Conservation (phyloP, 495 filamentous ascomycete species). For the Cryomyces minteri region DNA sequence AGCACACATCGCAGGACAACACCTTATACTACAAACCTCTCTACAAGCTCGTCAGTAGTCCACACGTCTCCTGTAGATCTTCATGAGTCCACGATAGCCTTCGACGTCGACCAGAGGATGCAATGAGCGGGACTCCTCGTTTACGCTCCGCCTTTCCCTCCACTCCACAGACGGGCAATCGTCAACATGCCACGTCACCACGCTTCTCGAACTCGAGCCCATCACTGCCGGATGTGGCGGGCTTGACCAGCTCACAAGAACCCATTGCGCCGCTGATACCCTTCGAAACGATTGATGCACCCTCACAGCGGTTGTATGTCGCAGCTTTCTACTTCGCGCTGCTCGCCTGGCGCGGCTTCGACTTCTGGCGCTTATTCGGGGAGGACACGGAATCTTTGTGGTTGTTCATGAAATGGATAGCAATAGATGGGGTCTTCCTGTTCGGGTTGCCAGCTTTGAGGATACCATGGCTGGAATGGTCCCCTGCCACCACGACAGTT, state of each 20-base stretch:
- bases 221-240: slow-evolving; percentile 14
- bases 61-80: no score
- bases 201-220: slow-evolving; percentile 12
- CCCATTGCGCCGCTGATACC: slow-evolving; percentile 50
- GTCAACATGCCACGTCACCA: slow-evolving; percentile 18
- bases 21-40: no score
- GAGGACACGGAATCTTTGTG: slow-evolving; percentile 65
- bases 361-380: slow-evolving; percentile 54
- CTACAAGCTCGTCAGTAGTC: no score
- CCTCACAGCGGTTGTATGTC: slow-evolving; percentile 74
- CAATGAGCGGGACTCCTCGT: slow-evolving; percentile 59
- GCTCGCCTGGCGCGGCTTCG: slow-evolving; percentile 64
- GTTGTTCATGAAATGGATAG: slow-evolving; percentile 85
- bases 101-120: slow-evolving; percentile 20
- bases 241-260: slow-evolving; percentile 8
- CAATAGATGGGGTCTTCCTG: slow-evolving; percentile 64
- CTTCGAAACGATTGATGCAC: slow-evolving; percentile 57
- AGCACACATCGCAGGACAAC: no score
- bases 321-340: slow-evolving; percentile 54
- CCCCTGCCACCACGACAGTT: slow-evolving; percentile 43
- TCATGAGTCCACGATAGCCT: no score
- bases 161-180: slow-evolving; percentile 33
- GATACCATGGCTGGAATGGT: slow-evolving; percentile 93
- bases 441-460: slow-evolving; percentile 67
- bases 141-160: slow-evolving; percentile 53